Evolutionary conservation across 768 basidiomycete species (phyloP), one percentile per base, ranked within the genome.

Genomic region (Mrakia gelida): DNA sequence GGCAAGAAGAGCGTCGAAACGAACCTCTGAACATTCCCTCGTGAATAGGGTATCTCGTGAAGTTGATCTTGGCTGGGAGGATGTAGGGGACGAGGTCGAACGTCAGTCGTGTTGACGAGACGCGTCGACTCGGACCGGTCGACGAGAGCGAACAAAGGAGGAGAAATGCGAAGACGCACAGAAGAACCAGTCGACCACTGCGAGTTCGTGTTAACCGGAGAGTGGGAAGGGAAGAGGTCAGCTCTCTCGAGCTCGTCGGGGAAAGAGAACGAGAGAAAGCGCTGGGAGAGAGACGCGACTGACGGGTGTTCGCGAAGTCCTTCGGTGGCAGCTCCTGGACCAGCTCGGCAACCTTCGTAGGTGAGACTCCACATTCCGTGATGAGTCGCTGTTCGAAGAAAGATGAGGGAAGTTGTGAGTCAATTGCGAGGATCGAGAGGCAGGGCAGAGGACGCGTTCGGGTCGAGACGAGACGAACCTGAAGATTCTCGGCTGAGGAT

Each of bases 41-140:
- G 41, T 92, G 92, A 23, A 96, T 88, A 71, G 94, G 95, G 85
- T 96, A 96, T 61, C 94, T 90, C 30, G 94, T 94, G 90, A 93
- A 95, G 82, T 97, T 96, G 83, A 94, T 93, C 81, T 84, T 77
- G 30, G 77, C 73, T 73, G 54, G 0, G 30, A 7, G 30, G 16
- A 34, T 15, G 18, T 71, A 71, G 83, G 83, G 76, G 84, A 43
- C 45, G 41, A 71, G 49, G 23, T 10, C 1, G 76, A 38, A 9
- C 2, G 28, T 65, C 26, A 72, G 72, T 32, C 43, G 43, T 78
- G 65, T 28, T 52, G 18, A 23, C 76, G 59, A 52, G 43, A 45
- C 38, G 23, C n/a, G 49, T 43, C 76, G 16, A 8, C 38, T 38
- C 38, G 38, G 38, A 38, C 38, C 4, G 38, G 38, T 38, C 38